Evolutionary conservation across 352 stramenopile species (phyloP).

Genomic region (Phytophthora sp.): DNA sequence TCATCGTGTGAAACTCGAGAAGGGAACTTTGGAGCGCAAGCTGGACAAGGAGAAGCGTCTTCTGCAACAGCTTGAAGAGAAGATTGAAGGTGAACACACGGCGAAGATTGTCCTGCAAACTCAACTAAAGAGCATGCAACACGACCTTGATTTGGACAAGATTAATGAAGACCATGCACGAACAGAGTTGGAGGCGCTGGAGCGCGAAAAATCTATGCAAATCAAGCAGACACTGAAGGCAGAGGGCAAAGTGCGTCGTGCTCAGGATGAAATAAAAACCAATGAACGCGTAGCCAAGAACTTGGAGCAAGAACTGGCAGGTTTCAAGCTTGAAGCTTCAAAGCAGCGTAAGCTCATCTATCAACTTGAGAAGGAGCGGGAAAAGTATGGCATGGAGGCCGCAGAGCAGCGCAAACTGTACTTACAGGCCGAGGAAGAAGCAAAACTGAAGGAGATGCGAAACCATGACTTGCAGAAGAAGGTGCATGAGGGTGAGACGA

Average conservation of each 20-base stretch:
- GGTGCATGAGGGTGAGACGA: slow-evolving; percentile 90
- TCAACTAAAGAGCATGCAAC: slow-evolving; percentile 85
- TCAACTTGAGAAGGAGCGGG: slow-evolving; percentile 92
- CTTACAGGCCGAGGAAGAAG: slow-evolving; percentile 82
- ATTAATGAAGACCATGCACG: slow-evolving; percentile 74
- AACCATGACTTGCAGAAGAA: slow-evolving; percentile 88
- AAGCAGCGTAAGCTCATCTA: slow-evolving; percentile 93
- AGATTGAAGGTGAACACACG: slow-evolving; percentile 91
- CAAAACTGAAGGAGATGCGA: slow-evolving; percentile 82
- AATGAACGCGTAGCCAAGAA: slow-evolving; percentile 92
- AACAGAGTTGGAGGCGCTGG: slow-evolving; percentile 84
- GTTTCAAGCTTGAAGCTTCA: slow-evolving; percentile 83
- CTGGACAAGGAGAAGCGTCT: slow-evolving; percentile 89
- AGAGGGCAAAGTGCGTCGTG: slow-evolving; percentile 88
- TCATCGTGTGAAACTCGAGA: slow-evolving; percentile 87
- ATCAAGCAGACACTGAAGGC: slow-evolving; percentile 81
- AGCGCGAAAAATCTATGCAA: slow-evolving; percentile 88
- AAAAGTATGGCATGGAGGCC: slow-evolving; percentile 92
- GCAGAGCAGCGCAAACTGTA: slow-evolving; percentile 87
- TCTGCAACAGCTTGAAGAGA: slow-evolving; percentile 90
- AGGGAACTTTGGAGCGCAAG: slow-evolving; percentile 90
- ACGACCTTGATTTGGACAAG: slow-evolving; percentile 82
- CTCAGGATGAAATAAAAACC: slow-evolving; percentile 91
- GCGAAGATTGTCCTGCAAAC: slow-evolving; percentile 82
- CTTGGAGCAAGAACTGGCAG: slow-evolving; percentile 80